phyloP scores from a whole-genome alignment of 1,284 basidiomycete species.

The Ceratobasidium papillatum region DNA sequence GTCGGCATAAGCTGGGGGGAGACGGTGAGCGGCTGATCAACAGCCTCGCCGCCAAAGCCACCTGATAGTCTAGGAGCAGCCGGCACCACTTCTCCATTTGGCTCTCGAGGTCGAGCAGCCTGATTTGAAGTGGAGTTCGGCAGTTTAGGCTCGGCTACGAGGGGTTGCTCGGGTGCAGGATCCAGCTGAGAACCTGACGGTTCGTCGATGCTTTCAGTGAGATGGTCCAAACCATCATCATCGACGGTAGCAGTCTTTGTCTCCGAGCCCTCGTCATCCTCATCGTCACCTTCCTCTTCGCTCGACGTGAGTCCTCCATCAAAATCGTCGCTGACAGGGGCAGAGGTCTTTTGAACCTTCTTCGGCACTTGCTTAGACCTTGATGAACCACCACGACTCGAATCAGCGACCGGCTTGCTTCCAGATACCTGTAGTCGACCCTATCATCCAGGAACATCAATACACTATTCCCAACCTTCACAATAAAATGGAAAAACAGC shows the following conservation, averaged over 20 bases:
- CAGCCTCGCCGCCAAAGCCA: not conserved
- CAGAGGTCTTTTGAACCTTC: not conserved
- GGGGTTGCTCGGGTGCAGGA: not conserved
- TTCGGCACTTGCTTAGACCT: not conserved
- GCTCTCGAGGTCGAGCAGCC: no score
- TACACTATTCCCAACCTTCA: not conserved
- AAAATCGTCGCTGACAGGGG: not conserved
- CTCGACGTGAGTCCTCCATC: conserved; percentile 28
- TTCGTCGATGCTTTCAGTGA: conserved; percentile 31
- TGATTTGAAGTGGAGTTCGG: not conserved
- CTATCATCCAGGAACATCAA: not conserved
- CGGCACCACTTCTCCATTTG: not conserved
- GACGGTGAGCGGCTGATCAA: conserved; percentile 3
- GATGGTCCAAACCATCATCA: conserved; percentile 35
- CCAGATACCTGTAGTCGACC: not conserved
- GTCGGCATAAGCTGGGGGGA: conserved; percentile 12
- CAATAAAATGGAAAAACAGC: not conserved
- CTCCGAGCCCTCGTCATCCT: conserved; percentile 3
- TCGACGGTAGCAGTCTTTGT: conserved; percentile 19
- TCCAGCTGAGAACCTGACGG: not conserved
- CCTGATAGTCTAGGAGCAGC: not conserved
- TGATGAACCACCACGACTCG: not conserved
- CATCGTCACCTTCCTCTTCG: conserved; percentile 10
- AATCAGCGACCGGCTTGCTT: not conserved
- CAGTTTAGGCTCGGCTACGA: not conserved